These are phyloP conservation scores for Pyrenophora graminea DNA, from an alignment of 2,329 filamentous ascomycete species.

Conservation along the genomic window DNA sequence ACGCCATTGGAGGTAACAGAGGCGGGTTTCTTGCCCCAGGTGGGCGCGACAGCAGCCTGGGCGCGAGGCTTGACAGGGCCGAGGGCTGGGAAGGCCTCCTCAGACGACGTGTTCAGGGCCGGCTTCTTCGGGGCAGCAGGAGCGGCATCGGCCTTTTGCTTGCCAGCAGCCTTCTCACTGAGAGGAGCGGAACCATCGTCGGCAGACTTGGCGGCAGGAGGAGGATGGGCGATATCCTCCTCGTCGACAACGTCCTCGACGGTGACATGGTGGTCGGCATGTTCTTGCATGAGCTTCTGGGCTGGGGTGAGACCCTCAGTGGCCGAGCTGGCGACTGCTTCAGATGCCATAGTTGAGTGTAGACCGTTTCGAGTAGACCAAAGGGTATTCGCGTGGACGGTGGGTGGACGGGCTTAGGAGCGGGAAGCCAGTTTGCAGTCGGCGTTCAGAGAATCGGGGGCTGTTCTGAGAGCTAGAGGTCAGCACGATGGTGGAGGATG, in stretches of 20 bases:
- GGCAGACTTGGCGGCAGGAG: conserved; percentile 51
- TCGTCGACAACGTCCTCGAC: conserved; percentile 84
- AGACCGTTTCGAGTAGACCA: conserved; percentile 46
- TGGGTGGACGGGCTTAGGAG: conserved; percentile 31
- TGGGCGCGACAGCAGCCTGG: conserved; percentile 65
- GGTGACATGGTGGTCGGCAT: conserved; percentile 65
- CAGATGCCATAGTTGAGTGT: conserved; percentile 47
- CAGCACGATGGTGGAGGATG: background rate
- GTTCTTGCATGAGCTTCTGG: conserved; percentile 68
- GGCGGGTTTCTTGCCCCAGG: conserved; percentile 75
- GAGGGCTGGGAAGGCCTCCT: conserved; percentile 92
- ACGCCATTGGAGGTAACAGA: conserved; percentile 52
- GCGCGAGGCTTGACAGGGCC: conserved; percentile 69
- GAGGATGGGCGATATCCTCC: conserved; percentile 67
- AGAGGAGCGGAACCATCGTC: conserved; percentile 44
- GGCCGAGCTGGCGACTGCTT: conserved; percentile 41
- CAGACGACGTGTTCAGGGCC: conserved; percentile 78
- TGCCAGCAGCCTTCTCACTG: conserved; percentile 68
- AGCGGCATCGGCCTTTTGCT: conserved; percentile 65
- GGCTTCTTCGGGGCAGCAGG: conserved; percentile 38
- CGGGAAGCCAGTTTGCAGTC: conserved; percentile 35
- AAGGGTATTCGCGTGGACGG: conserved; percentile 44
- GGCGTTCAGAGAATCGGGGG: background rate
- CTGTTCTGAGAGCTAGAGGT: background rate
- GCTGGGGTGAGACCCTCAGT: conserved; percentile 48